These are phyloP conservation scores for Trichocladium antarcticum DNA, from an alignment of 495 filamentous ascomycete species.

Conservation along the genomic window DNA sequence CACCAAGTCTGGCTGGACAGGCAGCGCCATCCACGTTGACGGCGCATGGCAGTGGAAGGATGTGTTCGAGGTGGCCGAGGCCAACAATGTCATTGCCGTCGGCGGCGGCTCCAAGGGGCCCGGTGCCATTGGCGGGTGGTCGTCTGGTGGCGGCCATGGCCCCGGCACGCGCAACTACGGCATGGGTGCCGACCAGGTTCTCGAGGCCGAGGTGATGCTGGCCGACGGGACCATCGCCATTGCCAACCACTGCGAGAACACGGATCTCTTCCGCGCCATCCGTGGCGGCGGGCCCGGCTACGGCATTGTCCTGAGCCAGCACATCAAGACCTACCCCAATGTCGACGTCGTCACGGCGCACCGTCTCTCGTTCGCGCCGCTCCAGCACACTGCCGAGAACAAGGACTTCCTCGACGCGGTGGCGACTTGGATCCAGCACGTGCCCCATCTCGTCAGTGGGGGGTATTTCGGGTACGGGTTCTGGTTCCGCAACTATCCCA, in stretches of 20 bases:
- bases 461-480: conserved; percentile 5
- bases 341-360: conserved; percentile 25
- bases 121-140: conserved; percentile 28
- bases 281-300: conserved; percentile 33
- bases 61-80: conserved; percentile 11
- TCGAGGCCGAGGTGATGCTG: conserved; percentile 35
- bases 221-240: conserved; percentile 34
- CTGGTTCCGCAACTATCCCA: conserved; percentile 7
- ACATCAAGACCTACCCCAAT: conserved; percentile 31
- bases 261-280: conserved; percentile 42
- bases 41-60: conserved; percentile 6
- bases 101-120: conserved; percentile 22
- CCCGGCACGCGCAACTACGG: conserved; percentile 25
- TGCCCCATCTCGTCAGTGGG: background rate
- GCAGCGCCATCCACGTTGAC: conserved; percentile 5
- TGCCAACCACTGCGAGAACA: conserved; percentile 28
- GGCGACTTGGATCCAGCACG: background rate
- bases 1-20: conserved; percentile 6
- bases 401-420: conserved; percentile 9
- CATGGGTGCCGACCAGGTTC: conserved; percentile 34
- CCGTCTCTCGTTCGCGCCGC: conserved; percentile 28
- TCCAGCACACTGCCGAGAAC: conserved; percentile 8
- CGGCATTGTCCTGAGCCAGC: conserved; percentile 36
- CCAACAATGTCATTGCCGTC: conserved; percentile 11
- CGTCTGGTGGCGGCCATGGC: conserved; percentile 35